These are phyloP conservation scores for Trichosporon ovoides DNA, from an alignment of 1,284 basidiomycete genomes.

Conservation along the genomic window DNA sequence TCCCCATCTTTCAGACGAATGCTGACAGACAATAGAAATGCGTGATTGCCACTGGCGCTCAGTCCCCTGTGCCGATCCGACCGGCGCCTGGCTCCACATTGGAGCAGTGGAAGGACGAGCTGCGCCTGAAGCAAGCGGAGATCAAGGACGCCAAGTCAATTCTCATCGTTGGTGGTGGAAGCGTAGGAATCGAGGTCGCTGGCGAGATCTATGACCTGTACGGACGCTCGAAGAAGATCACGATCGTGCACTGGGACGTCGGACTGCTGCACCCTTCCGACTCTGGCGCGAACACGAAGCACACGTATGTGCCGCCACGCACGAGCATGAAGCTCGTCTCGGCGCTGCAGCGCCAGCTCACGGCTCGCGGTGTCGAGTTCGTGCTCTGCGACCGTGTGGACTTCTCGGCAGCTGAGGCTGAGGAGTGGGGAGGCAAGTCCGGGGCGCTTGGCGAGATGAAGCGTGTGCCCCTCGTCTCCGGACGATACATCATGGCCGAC, in stretches of 20 bases:
- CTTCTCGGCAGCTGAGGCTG: constrained; percentile 22
- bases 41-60: constrained; percentile 43
- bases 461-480: constrained; percentile 39
- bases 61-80: constrained; percentile 42
- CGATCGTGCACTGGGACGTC: constrained; percentile 28
- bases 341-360: constrained; percentile 36
- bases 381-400: constrained; percentile 42
- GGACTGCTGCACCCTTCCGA: constrained; percentile 30
- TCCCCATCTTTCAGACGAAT: too few relatives aligned
- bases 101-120: constrained; percentile 22
- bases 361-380: constrained; percentile 41
- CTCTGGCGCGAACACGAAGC: constrained; percentile 15
- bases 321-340: constrained; percentile 35
- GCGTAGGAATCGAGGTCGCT: constrained; percentile 51
- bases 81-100: constrained; percentile 26
- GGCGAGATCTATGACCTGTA: constrained; percentile 42
- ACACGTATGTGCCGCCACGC: constrained; percentile 27
- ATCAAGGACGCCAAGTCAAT: constrained; percentile 32
- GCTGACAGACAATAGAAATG: constrained; percentile 26
- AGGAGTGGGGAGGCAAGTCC: constrained; percentile 33
- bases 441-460: constrained; percentile 31
- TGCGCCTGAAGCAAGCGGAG: constrained; percentile 22
- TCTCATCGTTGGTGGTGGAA: constrained; percentile 49
- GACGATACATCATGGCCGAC: constrained; percentile 44
- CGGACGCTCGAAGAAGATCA: constrained; percentile 25